Evolutionary conservation across 805 yeast genomes (phyloP).

Genomic region (Candida ascalaphidarum): DNA sequence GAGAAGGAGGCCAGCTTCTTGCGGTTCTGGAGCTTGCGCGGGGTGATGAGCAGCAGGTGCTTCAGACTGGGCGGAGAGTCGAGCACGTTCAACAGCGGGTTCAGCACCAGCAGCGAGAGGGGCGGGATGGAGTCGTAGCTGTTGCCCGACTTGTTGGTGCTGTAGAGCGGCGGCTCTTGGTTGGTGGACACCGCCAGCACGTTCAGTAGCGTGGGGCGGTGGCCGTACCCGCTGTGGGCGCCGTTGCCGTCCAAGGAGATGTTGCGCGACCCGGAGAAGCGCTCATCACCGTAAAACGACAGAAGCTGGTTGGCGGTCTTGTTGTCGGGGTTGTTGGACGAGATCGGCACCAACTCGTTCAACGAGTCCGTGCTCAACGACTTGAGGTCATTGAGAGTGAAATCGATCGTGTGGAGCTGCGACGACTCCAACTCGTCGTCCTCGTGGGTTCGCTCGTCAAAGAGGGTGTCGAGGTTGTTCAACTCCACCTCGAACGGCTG

Average conservation of each 20-base stretch:
- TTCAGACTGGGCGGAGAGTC: too few species aligned
- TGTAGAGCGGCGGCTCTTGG: neutral
- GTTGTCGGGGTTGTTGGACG: constrained; percentile 5
- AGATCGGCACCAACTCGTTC: constrained; percentile 11
- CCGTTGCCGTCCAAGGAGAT: too few species aligned
- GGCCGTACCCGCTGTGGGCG: too few species aligned
- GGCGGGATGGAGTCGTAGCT: neutral
- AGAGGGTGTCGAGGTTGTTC: constrained; percentile 4
- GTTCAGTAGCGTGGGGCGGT: too few species aligned
- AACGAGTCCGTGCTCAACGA: neutral
- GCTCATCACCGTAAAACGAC: too few species aligned
- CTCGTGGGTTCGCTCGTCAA: neutral
- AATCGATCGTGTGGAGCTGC: constrained; percentile 1
- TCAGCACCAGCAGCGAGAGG: neutral
- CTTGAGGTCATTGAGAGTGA: constrained; percentile 3
- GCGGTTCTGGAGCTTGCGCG: constrained; percentile 22
- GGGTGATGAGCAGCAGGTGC: too few species aligned
- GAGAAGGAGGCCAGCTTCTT: constrained; percentile 26
- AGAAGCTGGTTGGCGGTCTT: neutral
- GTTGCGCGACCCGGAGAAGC: too few species aligned
- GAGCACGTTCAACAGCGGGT: constrained; percentile 7
- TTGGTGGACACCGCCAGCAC: too few species aligned
- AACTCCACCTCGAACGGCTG: constrained; percentile 17
- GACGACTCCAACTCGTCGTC: neutral
- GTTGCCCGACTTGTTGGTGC: neutral